Evolutionary conservation across 345 rosid genomes (phyloP).

Genomic region (Diplotaxis tenuifolia): DNA sequence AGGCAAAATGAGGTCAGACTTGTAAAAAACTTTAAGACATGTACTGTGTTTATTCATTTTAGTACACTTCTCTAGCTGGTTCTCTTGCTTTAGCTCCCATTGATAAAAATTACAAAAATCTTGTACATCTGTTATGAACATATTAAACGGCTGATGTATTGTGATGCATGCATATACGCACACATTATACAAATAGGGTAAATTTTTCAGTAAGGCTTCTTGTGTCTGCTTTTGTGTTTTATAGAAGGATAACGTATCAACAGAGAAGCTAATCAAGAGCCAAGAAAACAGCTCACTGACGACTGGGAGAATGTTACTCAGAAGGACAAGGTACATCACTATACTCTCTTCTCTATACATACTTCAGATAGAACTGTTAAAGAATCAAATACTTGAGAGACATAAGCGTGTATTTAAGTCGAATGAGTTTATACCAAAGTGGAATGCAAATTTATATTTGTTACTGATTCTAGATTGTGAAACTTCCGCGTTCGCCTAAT

Average conservation of each 20-base stretch:
- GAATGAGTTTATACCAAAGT: neutral
- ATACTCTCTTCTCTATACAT: neutral
- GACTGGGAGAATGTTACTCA: constrained; percentile 78
- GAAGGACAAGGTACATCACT: constrained; percentile 70
- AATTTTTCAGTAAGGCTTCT: neutral
- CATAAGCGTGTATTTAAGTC: neutral
- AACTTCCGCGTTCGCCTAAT: constrained; percentile 85
- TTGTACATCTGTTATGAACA: neutral
- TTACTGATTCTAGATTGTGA: constrained; percentile 55
- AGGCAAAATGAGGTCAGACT: constrained; percentile 70
- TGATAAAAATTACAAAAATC: neutral
- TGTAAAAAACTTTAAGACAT: constrained; percentile 17
- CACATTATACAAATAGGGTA: neutral
- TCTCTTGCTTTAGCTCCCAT: neutral
- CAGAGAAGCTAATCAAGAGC: constrained; percentile 72
- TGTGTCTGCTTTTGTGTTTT: constrained; percentile 21
- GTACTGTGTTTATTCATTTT: neutral
- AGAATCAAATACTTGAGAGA: neutral
- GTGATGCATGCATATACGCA: neutral
- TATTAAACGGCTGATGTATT: neutral
- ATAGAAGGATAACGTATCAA: constrained; percentile 51
- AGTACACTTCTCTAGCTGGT: neutral
- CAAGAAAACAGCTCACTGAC: constrained; percentile 87
- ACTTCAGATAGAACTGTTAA: neutral
- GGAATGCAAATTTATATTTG: neutral